Base-by-base conservation (phyloP, 164 flowering plant species). In the Piper longum region DNA sequence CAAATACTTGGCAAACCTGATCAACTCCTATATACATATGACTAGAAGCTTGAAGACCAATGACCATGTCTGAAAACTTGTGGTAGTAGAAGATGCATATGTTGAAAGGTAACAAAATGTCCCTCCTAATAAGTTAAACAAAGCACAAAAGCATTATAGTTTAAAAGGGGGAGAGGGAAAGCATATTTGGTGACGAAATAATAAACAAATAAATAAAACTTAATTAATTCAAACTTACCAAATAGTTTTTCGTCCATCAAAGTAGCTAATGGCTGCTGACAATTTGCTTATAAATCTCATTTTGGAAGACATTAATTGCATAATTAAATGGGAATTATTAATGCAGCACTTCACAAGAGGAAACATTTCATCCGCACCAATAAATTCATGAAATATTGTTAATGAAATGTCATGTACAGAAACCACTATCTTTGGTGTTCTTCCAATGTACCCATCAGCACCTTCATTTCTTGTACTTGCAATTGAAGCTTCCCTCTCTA, bases 341-440 rank as follows among this genome's bases (percentile, higher is more conserved):
- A 90, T 69, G 67, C 79, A 79, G 40, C 77, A 79, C 67, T 72
- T 79, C 70, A 93, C 79, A 41, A 93, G 91, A 18, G 95, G 95
- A 58, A 83, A 74, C 66, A 64, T 79, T 65, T 88, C 87, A 66
- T 68, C 77, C 64, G 80, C 67, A 71, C 77, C 83, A 57, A 82
- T 63, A 71, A 86, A 83, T 75, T 88, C 87, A 72, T 93, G 82
- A 71, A 81, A 78, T 66, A 93, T 74, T 41, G 88, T 88, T 66
- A 93, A 66, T 64, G 79, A 59, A 68, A 78, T 72, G 64, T 82
- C 78, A 3, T 80, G 84, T 69, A 86, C 56, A 17, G 63, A 64
- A 64, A 93, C 62, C 66, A 65, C 71, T 73, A 89, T 73, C 57
- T 77, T 70, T 17, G 83, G 82, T 16, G 69, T 48, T 55, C n/a